These are phyloP conservation scores for Leptoxyphium fumago DNA, from an alignment of 2,329 filamentous ascomycete genomes.

Conservation along the genomic window DNA sequence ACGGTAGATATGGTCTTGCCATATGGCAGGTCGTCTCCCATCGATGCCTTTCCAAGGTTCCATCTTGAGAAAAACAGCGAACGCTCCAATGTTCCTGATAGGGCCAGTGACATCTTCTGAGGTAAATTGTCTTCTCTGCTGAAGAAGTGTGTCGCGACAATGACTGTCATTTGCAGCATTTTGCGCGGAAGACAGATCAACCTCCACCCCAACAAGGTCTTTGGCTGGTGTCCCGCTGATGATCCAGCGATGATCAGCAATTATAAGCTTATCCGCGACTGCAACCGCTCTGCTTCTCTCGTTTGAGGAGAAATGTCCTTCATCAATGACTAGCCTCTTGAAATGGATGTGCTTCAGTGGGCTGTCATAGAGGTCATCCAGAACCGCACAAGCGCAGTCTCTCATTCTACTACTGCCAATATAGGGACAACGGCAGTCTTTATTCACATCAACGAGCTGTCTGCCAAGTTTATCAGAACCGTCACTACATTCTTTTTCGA, in stretches of 20 bases:
- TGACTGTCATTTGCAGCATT: slow-evolving; percentile 4
- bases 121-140: slow-evolving; percentile 27
- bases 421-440: slow-evolving; percentile 25
- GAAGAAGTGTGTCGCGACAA: slow-evolving; percentile 16
- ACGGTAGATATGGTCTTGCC: slow-evolving; percentile 54
- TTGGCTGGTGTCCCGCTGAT: slow-evolving; percentile 60
- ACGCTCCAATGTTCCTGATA: slow-evolving; percentile 49
- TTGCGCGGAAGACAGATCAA: slow-evolving; percentile 20
- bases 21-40: slow-evolving; percentile 48
- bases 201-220: background rate
- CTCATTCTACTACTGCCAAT: slow-evolving; percentile 28
- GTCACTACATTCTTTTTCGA: slow-evolving; percentile 51
- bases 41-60: slow-evolving; percentile 61
- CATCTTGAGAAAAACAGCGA: slow-evolving; percentile 57
- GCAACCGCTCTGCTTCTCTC: slow-evolving; percentile 44
- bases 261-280: slow-evolving; percentile 38
- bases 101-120: slow-evolving; percentile 27
- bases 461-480: slow-evolving; percentile 33
- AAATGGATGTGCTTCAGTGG: slow-evolving; percentile 62
- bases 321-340: slow-evolving; percentile 80
- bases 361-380: slow-evolving; percentile 36
- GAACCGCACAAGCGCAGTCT: slow-evolving; percentile 30
- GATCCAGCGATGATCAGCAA: slow-evolving; percentile 65
- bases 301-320: slow-evolving; percentile 74
- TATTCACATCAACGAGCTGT: slow-evolving; percentile 8